Conservation (phyloP, 129 eudicot species). For the Oenanthe sinensis region DNA sequence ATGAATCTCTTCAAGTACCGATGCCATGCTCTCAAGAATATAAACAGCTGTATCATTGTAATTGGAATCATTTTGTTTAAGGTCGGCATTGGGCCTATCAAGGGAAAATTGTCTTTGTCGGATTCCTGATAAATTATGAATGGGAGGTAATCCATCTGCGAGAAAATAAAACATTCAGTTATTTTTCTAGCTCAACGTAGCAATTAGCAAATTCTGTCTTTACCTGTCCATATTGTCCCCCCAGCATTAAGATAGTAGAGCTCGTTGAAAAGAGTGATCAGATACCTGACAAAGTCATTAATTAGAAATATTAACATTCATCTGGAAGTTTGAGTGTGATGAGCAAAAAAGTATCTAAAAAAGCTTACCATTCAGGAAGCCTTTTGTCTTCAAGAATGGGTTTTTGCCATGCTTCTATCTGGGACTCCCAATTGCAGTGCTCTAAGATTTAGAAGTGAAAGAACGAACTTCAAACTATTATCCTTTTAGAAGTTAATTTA, state of each 20-base stretch:
- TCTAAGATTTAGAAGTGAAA: constrained; percentile 30
- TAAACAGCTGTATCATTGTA: constrained; percentile 49
- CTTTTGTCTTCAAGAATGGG: constrained; percentile 80
- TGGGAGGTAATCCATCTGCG: constrained; percentile 81
- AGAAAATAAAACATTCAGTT: constrained; percentile 10
- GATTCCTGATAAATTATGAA: constrained; percentile 46
- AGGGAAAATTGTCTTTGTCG: constrained; percentile 48
- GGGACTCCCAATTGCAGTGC: constrained; percentile 65
- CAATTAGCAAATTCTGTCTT: neutral
- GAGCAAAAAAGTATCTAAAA: constrained; percentile 1
- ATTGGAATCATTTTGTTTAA: constrained; percentile 18
- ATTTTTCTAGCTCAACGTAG: neutral
- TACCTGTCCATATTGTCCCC: constrained; percentile 97
- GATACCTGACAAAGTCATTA: constrained; percentile 59
- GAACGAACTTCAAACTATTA: constrained; percentile 2
- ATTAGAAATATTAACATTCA: constrained; percentile 17
- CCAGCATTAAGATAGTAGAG: constrained; percentile 90
- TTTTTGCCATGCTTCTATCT: constrained; percentile 84
- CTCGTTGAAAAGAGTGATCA: constrained; percentile 81
- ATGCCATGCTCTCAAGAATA: constrained; percentile 64
- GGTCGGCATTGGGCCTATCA: constrained; percentile 27
- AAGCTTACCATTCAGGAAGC: constrained; percentile 74
- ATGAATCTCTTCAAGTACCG: constrained; percentile 63
- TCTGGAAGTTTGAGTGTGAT: constrained; percentile 2
- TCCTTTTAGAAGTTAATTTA: constrained; percentile 1